A percentile compares a stretch with the other conserved stretches of the same genome.
Conservation (phyloP, 2,329 filamentous ascomycete species). For the Neofusicoccum kwambonambiense region DNA sequence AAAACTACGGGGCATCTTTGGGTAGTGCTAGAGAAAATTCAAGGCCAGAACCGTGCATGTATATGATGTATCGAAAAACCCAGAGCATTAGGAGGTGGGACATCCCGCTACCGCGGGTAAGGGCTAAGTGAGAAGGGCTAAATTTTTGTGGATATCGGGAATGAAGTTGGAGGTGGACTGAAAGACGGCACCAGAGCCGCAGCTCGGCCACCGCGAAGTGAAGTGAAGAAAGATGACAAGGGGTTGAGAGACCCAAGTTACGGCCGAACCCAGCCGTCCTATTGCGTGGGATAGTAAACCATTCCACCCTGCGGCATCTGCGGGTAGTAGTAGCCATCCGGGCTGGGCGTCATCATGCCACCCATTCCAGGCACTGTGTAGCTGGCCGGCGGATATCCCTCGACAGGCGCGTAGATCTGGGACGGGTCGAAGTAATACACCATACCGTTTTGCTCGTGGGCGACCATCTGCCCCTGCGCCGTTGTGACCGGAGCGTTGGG, state of each 20-base stretch:
- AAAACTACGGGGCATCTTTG: constrained; percentile 8
- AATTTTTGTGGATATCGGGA: constrained; percentile 14
- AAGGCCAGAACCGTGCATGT: not conserved
- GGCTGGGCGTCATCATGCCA: constrained; percentile 70
- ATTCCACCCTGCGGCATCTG: constrained; percentile 46
- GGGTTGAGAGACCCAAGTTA: constrained; percentile 5
- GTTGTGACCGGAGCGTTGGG: constrained; percentile 26
- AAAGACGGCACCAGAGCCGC: not conserved
- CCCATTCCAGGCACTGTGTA: constrained; percentile 67
- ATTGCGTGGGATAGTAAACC: constrained; percentile 59
- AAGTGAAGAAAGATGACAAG: not conserved
- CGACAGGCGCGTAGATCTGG: constrained; percentile 57
- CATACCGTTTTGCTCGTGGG: constrained; percentile 92
- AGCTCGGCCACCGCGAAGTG: not conserved
- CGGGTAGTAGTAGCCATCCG: constrained; percentile 57
- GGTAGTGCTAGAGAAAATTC: not conserved
- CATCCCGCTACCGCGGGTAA: not conserved
- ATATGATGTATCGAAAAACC: not conserved
- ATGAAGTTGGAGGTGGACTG: not conserved
- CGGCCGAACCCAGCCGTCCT: not conserved
- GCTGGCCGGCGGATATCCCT: constrained; percentile 36
- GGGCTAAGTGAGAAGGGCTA: not conserved
- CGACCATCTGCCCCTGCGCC: constrained; percentile 58
- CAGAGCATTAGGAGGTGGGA: constrained; percentile 1
- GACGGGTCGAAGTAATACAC: constrained; percentile 89